Evolutionary conservation across 768 basidiomycete genomes (phyloP).

Genomic region (Imleria badia): DNA sequence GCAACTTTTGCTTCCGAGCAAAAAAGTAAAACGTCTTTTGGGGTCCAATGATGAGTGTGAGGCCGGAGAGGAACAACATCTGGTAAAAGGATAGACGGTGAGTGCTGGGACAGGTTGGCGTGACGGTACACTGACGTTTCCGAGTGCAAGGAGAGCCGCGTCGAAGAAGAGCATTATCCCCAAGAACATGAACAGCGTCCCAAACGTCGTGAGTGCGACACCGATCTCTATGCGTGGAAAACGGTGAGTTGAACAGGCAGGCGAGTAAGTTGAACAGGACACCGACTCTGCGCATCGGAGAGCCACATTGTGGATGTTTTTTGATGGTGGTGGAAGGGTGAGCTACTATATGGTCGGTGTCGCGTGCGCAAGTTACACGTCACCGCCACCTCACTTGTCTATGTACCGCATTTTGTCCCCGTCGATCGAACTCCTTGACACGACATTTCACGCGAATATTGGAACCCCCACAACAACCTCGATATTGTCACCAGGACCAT

Average conservation of each 20-base stretch:
- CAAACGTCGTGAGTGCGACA: slow-evolving; percentile 94
- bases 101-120: not conserved
- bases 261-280: not conserved
- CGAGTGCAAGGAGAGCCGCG: slow-evolving; percentile 92
- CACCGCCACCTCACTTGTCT: slow-evolving; percentile 16
- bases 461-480: no score
- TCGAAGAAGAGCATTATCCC: slow-evolving; percentile 97
- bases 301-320: slow-evolving; percentile 43
- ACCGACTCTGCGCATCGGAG: slow-evolving; percentile 51
- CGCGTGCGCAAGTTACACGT: slow-evolving; percentile 22
- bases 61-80: slow-evolving; percentile 92
- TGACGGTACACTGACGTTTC: slow-evolving; percentile 67
- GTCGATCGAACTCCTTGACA: no score
- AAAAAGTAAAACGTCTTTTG: slow-evolving; percentile 99
- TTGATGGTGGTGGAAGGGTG: slow-evolving; percentile 6
- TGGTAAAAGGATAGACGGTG: slow-evolving; percentile 30
- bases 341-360: not conserved
- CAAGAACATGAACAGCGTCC: slow-evolving; percentile 92
- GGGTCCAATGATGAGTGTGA: slow-evolving; percentile 96
- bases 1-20: slow-evolving; percentile 90
- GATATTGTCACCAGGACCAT: not conserved
- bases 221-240: slow-evolving; percentile 73
- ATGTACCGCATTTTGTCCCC: no score
- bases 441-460: no score
- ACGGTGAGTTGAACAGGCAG: not conserved